A percentile compares a stretch with the other conserved stretches of the same genome.
phyloP scores from a whole-genome alignment of 2,329 filamentous ascomycete species.

The Onygenales sp. region DNA sequence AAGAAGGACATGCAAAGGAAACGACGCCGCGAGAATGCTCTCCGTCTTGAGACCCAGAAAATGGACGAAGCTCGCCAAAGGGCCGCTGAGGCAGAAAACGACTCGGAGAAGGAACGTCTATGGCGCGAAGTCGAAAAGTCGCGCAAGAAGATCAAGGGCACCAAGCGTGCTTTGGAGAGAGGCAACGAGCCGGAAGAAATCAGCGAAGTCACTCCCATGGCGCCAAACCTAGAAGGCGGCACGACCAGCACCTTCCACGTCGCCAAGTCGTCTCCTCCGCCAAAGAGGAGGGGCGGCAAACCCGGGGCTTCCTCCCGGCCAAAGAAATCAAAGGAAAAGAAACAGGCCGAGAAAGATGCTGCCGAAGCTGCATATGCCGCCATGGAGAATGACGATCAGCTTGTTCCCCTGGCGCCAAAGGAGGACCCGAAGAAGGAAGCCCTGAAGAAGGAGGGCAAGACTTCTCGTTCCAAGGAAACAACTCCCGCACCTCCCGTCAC shows the following conservation, averaged over 20 bases:
- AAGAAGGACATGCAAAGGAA: slow-evolving; percentile 99
- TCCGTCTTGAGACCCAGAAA: slow-evolving; percentile 79
- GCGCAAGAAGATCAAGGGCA: slow-evolving; percentile 86
- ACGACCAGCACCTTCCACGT: slow-evolving; percentile 77
- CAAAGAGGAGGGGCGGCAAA: slow-evolving; percentile 46
- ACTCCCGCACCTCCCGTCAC: slow-evolving; percentile 47
- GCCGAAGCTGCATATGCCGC: slow-evolving; percentile 84
- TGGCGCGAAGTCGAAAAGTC: slow-evolving; percentile 79
- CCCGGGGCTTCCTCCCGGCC: slow-evolving; percentile 49
- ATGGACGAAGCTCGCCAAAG: slow-evolving; percentile 69
- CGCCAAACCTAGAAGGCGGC: slow-evolving; percentile 74
- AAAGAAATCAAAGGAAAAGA: slow-evolving; percentile 77
- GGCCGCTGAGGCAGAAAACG: slow-evolving; percentile 69
- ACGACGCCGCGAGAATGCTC: slow-evolving; percentile 84
- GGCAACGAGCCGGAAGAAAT: slow-evolving; percentile 66
- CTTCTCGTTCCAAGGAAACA: slow-evolving; percentile 31
- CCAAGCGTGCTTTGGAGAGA: slow-evolving; percentile 75
- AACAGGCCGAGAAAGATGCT: slow-evolving; percentile 60
- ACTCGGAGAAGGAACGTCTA: slow-evolving; percentile 70
- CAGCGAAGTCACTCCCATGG: slow-evolving; percentile 59
- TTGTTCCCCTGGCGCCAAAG: slow-evolving; percentile 44
- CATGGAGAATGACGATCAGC: slow-evolving; percentile 34
- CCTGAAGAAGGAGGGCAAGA: slow-evolving; percentile 35
- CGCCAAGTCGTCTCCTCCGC: slow-evolving; percentile 43
- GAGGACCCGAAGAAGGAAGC: slow-evolving; percentile 42